Conservation (phyloP, 2,329 filamentous ascomycete genomes). For the Peltaster fructicola region DNA sequence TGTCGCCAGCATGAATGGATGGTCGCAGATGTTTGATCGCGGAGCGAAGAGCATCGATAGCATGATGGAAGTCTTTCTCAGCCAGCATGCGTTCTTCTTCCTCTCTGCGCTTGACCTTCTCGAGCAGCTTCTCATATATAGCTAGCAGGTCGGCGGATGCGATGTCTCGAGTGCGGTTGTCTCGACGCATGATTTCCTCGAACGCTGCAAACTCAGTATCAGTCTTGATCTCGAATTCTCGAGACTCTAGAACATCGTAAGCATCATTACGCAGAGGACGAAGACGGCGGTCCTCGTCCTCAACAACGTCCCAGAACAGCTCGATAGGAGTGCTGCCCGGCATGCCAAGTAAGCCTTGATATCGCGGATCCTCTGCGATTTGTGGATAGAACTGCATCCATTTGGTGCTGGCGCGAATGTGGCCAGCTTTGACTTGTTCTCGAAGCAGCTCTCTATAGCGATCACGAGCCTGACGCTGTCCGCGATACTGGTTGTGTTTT, state of each 20-base stretch:
- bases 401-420: slow-evolving; percentile 77
- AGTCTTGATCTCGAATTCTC: slow-evolving; percentile 74
- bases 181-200: slow-evolving; percentile 60
- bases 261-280: slow-evolving; percentile 15
- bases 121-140: slow-evolving; percentile 75
- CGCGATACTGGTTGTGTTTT: slow-evolving; percentile 67
- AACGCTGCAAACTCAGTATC: slow-evolving; percentile 85
- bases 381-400: slow-evolving; percentile 67
- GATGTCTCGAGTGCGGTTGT: slow-evolving; percentile 77
- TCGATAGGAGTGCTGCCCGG: slow-evolving; percentile 48
- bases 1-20: slow-evolving; percentile 57
- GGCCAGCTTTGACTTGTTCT: slow-evolving; percentile 56
- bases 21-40: slow-evolving; percentile 83
- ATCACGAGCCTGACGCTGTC: slow-evolving; percentile 76
- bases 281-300: slow-evolving; percentile 63
- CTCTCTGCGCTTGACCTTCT: slow-evolving; percentile 61
- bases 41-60: slow-evolving; percentile 67
- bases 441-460: slow-evolving; percentile 56
- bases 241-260: slow-evolving; percentile 39
- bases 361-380: slow-evolving; percentile 67
- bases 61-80: slow-evolving; percentile 71
- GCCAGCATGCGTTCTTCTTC: slow-evolving; percentile 70
- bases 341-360: slow-evolving; percentile 67
- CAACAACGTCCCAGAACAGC: slow-evolving; percentile 87
- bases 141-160: slow-evolving; percentile 60